A percentile compares a stretch with the other conserved stretches of the same genome.
These are phyloP conservation scores for Morella rubra DNA, from an alignment of 306 rosid genomes.

Conservation along the genomic window DNA sequence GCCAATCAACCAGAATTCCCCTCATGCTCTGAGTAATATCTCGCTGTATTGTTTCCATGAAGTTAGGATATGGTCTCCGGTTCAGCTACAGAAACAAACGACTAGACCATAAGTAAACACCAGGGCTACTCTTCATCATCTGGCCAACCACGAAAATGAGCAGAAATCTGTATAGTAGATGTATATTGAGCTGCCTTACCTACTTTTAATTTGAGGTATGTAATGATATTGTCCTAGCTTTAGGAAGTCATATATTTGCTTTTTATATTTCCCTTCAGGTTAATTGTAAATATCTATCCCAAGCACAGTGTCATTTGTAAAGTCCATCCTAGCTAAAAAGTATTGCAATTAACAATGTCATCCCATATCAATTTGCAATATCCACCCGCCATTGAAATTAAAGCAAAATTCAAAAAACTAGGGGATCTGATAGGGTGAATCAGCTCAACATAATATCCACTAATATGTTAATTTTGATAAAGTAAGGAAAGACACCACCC, in stretches of 20 bases:
- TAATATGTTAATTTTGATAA: too few species aligned
- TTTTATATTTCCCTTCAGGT: background rate
- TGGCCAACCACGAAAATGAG: background rate
- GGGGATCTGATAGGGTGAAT: too few species aligned
- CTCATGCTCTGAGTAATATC: slow-evolving; percentile 91
- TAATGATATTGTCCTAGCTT: background rate
- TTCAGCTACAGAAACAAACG: slow-evolving; percentile 50
- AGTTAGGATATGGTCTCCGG: slow-evolving; percentile 63
- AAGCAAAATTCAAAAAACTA: too few species aligned
- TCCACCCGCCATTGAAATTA: background rate
- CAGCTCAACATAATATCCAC: too few species aligned
- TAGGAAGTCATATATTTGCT: background rate
- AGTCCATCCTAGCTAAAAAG: background rate
- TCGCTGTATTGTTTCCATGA: slow-evolving; percentile 67
- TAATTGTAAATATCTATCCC: background rate
- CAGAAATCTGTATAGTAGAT: background rate
- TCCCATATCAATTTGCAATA: background rate
- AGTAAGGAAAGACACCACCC: too few species aligned
- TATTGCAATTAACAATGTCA: background rate
- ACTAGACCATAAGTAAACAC: slow-evolving; percentile 9
- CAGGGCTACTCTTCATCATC: background rate
- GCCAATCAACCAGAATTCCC: slow-evolving; percentile 90
- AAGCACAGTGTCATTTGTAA: background rate
- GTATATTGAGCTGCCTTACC: background rate
- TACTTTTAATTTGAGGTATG: background rate